These are phyloP conservation scores for Hansenula anomala DNA, from an alignment of 1,139 yeast genomes.

Conservation along the genomic window DNA sequence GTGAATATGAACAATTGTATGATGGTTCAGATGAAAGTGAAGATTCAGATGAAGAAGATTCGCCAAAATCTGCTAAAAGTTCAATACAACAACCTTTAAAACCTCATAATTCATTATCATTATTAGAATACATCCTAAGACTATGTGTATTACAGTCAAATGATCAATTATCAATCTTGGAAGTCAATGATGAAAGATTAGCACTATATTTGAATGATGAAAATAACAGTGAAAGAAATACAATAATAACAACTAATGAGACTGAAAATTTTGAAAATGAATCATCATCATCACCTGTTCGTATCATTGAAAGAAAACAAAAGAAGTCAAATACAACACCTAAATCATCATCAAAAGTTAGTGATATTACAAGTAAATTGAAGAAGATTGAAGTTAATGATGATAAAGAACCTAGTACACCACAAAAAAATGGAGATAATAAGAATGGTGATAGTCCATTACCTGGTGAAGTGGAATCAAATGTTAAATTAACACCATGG, in stretches of 20 bases:
- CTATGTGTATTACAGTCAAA: constrained; percentile 57
- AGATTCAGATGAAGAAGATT: constrained; percentile 7
- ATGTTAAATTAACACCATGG: constrained; percentile 12
- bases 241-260: not conserved
- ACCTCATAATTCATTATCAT: constrained; percentile 39
- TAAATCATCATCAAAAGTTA: not conserved
- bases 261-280: constrained; percentile 1
- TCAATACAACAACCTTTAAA: constrained; percentile 5
- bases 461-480: constrained; percentile 8
- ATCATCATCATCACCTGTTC: constrained; percentile 5
- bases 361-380: not conserved
- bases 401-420: not conserved
- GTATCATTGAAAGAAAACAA: constrained; percentile 3
- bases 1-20: constrained; percentile 26
- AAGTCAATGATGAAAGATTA: constrained; percentile 64
- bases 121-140: constrained; percentile 63
- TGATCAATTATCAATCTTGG: constrained; percentile 51
- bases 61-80: not conserved
- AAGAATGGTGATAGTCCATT: constrained; percentile 5
- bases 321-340: not conserved
- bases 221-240: constrained; percentile 20
- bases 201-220: constrained; percentile 63
- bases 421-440: not conserved
- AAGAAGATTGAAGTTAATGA: not conserved
- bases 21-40: constrained; percentile 7